A percentile compares a stretch with the other conserved stretches of the same genome.
phyloP scores from a whole-genome alignment of 1,139 yeast species.

The Lipomyces yarrowii region DNA sequence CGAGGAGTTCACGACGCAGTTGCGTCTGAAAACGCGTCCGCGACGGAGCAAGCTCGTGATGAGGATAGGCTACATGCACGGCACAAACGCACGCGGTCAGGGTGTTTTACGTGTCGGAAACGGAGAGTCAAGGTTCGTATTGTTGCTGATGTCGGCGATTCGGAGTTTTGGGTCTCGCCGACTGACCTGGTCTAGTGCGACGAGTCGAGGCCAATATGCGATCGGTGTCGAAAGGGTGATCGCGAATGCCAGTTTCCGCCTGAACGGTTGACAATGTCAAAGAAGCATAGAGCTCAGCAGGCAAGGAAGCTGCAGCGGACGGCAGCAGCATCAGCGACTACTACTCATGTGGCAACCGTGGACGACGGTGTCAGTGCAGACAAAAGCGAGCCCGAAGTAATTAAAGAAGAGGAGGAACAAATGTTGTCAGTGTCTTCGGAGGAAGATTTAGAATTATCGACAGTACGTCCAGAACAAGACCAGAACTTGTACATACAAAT shows the following conservation, averaged over 20 bases:
- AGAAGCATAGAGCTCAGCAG: conserved; percentile 22
- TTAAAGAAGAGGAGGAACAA: neutral
- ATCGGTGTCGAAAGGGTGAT: conserved; percentile 25
- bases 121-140: conserved; percentile 26
- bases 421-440: neutral
- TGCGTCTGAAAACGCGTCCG: neutral
- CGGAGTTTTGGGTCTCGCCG: neutral
- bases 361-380: neutral
- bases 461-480: neutral
- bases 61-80: neutral
- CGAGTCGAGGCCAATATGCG: conserved; percentile 24
- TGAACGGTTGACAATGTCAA: conserved; percentile 17
- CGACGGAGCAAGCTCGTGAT: neutral
- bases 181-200: conserved; percentile 21
- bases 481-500: neutral
- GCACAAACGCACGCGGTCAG: conserved; percentile 27
- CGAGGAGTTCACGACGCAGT: neutral
- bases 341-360: neutral
- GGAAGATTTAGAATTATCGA: neutral
- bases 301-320: conserved; percentile 8
- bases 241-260: conserved; percentile 30
- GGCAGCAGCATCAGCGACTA: conserved; percentile 3
- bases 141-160: neutral
- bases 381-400: neutral
- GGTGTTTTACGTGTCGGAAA: conserved; percentile 28